A percentile compares a stretch with the other conserved stretches of the same genome.
Conservation (phyloP, 441 rosid species). For the Populus hybrid region DNA sequence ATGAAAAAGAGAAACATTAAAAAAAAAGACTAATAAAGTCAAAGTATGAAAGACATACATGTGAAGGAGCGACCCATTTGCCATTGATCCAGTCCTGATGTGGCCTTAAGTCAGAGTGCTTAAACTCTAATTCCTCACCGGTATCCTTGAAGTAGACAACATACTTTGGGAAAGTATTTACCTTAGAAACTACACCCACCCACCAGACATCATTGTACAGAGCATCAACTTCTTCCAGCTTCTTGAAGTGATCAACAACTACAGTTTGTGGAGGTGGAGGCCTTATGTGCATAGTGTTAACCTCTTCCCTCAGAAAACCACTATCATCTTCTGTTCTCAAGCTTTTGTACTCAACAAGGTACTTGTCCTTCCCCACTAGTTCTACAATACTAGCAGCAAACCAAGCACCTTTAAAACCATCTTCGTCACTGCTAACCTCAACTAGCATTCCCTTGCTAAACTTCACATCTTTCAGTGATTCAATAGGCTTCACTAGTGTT, state of each 20-base stretch:
- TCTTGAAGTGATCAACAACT: conserved; percentile 36
- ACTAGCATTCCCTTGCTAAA: conserved; percentile 45
- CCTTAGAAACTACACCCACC: conserved; percentile 65
- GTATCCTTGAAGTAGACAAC: conserved; percentile 48
- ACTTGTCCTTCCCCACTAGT: conserved; percentile 39
- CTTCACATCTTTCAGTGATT: conserved; percentile 20
- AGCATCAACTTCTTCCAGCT: conserved; percentile 74
- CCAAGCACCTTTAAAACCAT: conserved; percentile 91
- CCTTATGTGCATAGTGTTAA: conserved; percentile 48
- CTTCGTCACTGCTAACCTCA: conserved; percentile 84
- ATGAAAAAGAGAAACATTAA: background rate
- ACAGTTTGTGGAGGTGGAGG: conserved; percentile 54
- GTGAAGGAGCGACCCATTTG: conserved; percentile 52
- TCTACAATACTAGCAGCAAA: conserved; percentile 60
- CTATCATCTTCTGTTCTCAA: conserved; percentile 74
- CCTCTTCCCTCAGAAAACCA: conserved; percentile 64
- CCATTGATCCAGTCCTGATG: conserved; percentile 81
- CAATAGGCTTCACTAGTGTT: conserved; percentile 18
- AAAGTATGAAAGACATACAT: conserved; percentile 33
- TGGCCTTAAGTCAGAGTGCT: conserved; percentile 57
- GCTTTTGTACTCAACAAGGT: conserved; percentile 55
- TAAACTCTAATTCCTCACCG: conserved; percentile 48
- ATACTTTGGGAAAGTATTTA: conserved; percentile 45
- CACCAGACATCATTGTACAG: conserved; percentile 87
- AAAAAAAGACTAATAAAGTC: background rate